These are phyloP conservation scores for Emiliania huxleyi DNA, from an alignment of 78 protist genomes.

Conservation along the genomic window DNA sequence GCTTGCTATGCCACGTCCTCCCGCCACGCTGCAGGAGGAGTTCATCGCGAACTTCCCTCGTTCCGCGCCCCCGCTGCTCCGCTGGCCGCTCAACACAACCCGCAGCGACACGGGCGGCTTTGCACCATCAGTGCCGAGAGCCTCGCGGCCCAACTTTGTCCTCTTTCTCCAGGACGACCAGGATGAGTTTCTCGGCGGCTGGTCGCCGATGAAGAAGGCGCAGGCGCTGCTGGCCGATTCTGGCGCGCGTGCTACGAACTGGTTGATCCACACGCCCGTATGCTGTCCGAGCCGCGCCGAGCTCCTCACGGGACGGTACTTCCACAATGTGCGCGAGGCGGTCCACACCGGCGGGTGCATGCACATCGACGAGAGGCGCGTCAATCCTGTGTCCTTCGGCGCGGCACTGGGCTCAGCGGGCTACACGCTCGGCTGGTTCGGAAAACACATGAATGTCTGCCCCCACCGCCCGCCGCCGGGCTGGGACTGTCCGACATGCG, in stretches of 20 bases:
- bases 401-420: background rate
- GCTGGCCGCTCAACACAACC: no score
- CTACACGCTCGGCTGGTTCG: conserved; percentile 26
- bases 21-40: no score
- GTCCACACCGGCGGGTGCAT: background rate
- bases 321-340: conserved; percentile 18
- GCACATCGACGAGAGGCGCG: background rate
- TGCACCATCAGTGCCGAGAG: no score
- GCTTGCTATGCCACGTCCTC: no score
- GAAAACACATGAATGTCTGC: background rate
- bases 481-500: background rate
- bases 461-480: background rate
- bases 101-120: no score
- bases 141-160: conserved; percentile 27
- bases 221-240: background rate
- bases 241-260: background rate
- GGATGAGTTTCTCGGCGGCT: background rate
- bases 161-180: conserved; percentile 43
- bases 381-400: background rate
- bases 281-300: conserved; percentile 51
- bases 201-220: background rate
- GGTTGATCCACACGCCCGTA: conserved; percentile 33
- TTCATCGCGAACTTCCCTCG: no score
- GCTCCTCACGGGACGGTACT: conserved; percentile 40
- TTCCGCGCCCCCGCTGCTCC: no score